A percentile compares a stretch with the other conserved stretches of the same genome.
Conservation (phyloP, 1,139 yeast genomes). For the Candida frijolesensis region DNA sequence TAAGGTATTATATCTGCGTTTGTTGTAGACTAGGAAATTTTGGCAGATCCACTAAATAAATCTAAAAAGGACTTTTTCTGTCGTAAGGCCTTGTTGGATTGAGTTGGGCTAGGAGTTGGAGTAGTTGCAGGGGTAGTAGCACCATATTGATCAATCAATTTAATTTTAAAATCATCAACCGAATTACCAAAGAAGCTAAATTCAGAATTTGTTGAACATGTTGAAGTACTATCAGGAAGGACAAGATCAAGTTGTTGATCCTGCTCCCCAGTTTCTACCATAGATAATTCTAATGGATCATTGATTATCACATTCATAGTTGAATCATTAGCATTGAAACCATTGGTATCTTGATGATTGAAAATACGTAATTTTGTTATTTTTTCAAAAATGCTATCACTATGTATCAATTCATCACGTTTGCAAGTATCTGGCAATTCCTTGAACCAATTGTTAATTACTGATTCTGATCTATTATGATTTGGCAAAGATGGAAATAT, state of each 20-base stretch:
- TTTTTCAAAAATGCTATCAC: background rate
- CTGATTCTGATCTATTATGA: background rate
- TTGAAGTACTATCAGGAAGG: background rate
- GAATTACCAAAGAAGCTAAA: constrained; percentile 5
- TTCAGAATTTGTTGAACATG: background rate
- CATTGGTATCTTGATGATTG: background rate
- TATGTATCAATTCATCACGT: background rate
- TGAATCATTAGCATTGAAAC: background rate
- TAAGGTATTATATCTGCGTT: too few relatives aligned
- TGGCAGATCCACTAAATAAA: background rate
- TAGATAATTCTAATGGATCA: background rate
- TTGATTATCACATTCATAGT: background rate
- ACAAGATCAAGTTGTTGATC: background rate
- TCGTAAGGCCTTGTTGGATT: background rate
- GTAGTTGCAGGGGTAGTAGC: background rate
- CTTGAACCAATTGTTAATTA: background rate
- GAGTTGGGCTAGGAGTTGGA: background rate
- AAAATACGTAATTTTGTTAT: background rate
- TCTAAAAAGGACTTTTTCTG: background rate
- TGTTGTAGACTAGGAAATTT: background rate
- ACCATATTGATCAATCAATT: background rate
- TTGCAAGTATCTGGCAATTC: background rate
- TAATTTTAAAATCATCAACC: constrained; percentile 1
- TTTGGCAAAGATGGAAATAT: background rate
- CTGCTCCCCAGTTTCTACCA: background rate